These are phyloP conservation scores for Hypoxylon sp. DNA, from an alignment of 2,329 filamentous ascomycete genomes.

Conservation along the genomic window DNA sequence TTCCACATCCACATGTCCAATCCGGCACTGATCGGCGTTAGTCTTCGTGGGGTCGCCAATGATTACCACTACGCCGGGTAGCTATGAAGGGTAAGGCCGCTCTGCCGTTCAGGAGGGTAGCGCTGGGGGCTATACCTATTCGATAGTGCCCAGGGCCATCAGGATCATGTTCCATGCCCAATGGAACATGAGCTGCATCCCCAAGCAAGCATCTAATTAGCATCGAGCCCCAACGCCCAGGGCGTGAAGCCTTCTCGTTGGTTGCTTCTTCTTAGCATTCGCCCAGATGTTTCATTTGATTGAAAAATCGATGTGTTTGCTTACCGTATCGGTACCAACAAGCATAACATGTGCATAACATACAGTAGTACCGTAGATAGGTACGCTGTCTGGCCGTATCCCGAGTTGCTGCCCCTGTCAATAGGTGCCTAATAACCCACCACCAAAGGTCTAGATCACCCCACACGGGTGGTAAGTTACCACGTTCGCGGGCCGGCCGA, in stretches of 20 bases:
- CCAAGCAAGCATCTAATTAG: background rate
- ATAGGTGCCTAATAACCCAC: too few relatives aligned
- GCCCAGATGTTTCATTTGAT: too few relatives aligned
- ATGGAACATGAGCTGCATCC: background rate
- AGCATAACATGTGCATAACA: too few relatives aligned
- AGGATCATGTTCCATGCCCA: slow-evolving; percentile 8
- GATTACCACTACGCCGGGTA: slow-evolving; percentile 4
- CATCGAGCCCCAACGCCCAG: background rate
- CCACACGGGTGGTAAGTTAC: background rate
- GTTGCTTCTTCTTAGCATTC: background rate
- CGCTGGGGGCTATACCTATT: too few relatives aligned
- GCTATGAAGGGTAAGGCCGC: slow-evolving; percentile 4
- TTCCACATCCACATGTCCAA: slow-evolving; percentile 5
- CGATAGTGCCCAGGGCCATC: slow-evolving; percentile 11
- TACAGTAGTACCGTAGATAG: too few relatives aligned
- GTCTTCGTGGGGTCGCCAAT: background rate
- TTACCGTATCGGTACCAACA: background rate
- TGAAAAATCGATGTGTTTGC: too few relatives aligned
- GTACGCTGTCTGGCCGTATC: too few relatives aligned
- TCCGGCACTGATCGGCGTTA: slow-evolving; percentile 13
- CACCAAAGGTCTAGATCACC: slow-evolving; percentile 3
- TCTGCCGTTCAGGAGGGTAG: background rate
- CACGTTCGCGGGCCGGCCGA: background rate
- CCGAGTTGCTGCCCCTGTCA: background rate
- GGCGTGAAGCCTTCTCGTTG: background rate